Percentiles rank a stretch among this genome's conserved stretches.
Evolutionary conservation across 176 grass and related monocot species (phyloP).

Genomic region (Areca catechu): DNA sequence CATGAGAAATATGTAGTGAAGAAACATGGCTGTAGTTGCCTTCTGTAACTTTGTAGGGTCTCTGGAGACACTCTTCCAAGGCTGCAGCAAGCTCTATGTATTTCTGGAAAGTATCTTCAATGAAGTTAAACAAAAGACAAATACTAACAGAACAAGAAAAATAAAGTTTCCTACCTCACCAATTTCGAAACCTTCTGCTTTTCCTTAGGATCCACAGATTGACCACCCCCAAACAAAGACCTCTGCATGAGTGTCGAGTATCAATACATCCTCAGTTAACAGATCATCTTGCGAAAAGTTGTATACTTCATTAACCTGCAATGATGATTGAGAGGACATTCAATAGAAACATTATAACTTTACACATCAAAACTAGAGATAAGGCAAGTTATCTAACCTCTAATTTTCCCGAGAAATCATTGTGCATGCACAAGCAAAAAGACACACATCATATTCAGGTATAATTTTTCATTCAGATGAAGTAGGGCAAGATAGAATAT

Average conservation of each 20-base stretch:
- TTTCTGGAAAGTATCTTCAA: no score
- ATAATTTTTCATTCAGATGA: no score
- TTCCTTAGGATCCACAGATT: conserved; percentile 70
- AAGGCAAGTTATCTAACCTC: conserved; percentile 44
- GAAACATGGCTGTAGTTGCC: no score
- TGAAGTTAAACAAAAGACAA: no score
- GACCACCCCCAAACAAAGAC: conserved; percentile 86
- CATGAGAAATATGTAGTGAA: no score
- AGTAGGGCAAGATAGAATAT: not conserved
- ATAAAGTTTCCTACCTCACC: conserved; percentile 46
- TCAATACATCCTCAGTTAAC: conserved; percentile 90
- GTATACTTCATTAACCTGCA: conserved; percentile 72
- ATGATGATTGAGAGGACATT: not conserved
- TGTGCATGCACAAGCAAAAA: conserved; percentile 15
- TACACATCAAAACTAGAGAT: conserved; percentile 14
- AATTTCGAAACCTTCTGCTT: conserved; percentile 81
- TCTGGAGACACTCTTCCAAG: no score
- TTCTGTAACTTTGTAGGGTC: no score
- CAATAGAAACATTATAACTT: not conserved
- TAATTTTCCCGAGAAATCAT: conserved; percentile 51
- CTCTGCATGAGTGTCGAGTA: conserved; percentile 84
- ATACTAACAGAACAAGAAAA: no score
- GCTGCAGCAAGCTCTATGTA: no score
- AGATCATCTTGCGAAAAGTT: conserved; percentile 98
- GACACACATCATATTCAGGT: conserved; percentile 19